Evolutionary conservation across 192 early-diverging fungal species (phyloP).

Genomic region (Coemansia sp.): DNA sequence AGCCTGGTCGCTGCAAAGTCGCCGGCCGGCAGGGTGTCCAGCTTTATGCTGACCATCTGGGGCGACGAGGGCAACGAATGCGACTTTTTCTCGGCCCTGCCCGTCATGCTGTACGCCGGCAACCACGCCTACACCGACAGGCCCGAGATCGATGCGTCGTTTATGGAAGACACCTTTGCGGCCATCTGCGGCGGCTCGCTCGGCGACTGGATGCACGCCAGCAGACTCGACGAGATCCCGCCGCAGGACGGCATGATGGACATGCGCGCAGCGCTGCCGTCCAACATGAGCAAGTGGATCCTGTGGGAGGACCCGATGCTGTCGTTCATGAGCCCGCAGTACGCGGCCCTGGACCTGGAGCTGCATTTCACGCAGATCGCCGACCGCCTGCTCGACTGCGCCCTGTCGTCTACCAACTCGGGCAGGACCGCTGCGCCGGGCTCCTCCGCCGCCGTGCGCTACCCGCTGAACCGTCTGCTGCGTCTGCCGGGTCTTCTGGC

Average conservation of each 20-base stretch:
- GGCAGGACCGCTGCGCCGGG: constrained; percentile 17
- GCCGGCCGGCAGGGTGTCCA: constrained; percentile 56
- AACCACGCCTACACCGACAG: constrained; percentile 69
- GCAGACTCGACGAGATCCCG: constrained; percentile 56
- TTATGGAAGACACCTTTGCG: constrained; percentile 63
- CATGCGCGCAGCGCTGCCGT: constrained; percentile 58
- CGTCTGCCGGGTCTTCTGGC: constrained; percentile 68
- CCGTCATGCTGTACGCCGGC: constrained; percentile 72
- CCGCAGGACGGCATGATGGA: constrained; percentile 38
- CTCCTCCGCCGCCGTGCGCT: constrained; percentile 20
- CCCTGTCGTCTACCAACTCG: constrained; percentile 22
- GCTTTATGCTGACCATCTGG: constrained; percentile 84
- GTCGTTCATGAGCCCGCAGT: constrained; percentile 76
- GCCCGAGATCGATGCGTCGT: constrained; percentile 57
- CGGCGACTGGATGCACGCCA: constrained; percentile 71
- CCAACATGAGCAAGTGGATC: constrained; percentile 79
- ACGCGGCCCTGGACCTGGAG: constrained; percentile 64
- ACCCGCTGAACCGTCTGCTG: constrained; percentile 69
- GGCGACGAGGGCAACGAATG: constrained; percentile 92
- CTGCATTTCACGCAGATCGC: constrained; percentile 61
- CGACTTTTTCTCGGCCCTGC: constrained; percentile 78
- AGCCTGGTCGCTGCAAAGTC: constrained; percentile 67
- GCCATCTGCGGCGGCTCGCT: constrained; percentile 77
- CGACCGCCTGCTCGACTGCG: constrained; percentile 53
- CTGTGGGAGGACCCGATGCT: constrained; percentile 84